A percentile compares a stretch with the other conserved stretches of the same genome.
These are phyloP conservation scores for Alternaria postmessia DNA, from an alignment of 2,329 filamentous ascomycete species.

Conservation along the genomic window DNA sequence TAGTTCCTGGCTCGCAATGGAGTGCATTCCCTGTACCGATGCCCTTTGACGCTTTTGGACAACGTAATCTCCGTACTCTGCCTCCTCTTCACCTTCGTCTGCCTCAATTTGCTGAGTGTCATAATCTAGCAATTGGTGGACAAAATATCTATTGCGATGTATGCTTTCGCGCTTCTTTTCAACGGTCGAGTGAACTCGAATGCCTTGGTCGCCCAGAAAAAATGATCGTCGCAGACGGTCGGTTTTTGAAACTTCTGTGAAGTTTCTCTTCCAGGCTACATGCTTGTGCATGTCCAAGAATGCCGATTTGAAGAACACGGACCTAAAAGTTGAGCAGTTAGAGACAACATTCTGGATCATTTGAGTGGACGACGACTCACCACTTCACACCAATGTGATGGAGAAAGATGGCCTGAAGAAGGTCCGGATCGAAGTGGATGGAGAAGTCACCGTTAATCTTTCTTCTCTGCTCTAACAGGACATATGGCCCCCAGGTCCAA, in stretches of 20 bases:
- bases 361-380: neutral
- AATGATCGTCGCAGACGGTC: slow-evolving; percentile 35
- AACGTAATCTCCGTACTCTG: slow-evolving; percentile 29
- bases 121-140: slow-evolving; percentile 36
- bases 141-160: slow-evolving; percentile 35
- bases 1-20: neutral
- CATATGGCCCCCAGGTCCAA: slow-evolving; percentile 43
- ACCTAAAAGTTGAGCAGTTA: slow-evolving; percentile 11
- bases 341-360: neutral
- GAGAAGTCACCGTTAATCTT: slow-evolving; percentile 40
- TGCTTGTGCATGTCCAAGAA: slow-evolving; percentile 30
- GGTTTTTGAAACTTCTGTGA: slow-evolving; percentile 22
- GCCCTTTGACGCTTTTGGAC: slow-evolving; percentile 1
- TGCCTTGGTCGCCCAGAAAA: slow-evolving; percentile 31
- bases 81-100: slow-evolving; percentile 44
- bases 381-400: slow-evolving; percentile 44
- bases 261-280: slow-evolving; percentile 31
- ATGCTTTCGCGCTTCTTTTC: slow-evolving; percentile 29
- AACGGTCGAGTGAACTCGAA: slow-evolving; percentile 13
- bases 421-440: slow-evolving; percentile 43
- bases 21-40: neutral
- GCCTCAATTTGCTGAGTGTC: slow-evolving; percentile 32
- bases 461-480: slow-evolving; percentile 40
- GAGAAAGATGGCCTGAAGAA: slow-evolving; percentile 45
- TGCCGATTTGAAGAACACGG: slow-evolving; percentile 40